Conservation (phyloP, 352 stramenopile genomes). For the Blastocystis sp. region DNA sequence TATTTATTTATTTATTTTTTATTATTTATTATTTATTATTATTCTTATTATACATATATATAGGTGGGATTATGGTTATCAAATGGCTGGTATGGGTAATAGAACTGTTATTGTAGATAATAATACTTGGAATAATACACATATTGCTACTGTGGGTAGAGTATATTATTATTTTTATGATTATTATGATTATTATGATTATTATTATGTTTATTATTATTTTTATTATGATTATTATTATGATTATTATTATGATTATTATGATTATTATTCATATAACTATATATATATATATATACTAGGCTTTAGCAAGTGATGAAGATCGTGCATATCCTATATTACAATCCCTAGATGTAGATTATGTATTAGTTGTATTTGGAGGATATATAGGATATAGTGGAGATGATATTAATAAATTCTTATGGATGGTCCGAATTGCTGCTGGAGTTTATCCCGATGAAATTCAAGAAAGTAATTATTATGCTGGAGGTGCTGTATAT, state of each 20-base stretch:
- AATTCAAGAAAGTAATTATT: conserved; percentile 66
- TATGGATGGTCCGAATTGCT: conserved; percentile 71
- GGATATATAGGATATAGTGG: conserved; percentile 60
- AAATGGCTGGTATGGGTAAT: conserved; percentile 69
- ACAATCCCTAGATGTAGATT: conserved; percentile 68
- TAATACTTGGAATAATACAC: conserved; percentile 87
- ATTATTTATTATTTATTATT: not conserved
- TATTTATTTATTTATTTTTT: not conserved
- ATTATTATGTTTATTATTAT: no score
- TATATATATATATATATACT: no score
- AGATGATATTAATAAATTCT: conserved; percentile 74
- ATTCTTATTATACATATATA: conserved; percentile 45
- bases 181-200: no score
- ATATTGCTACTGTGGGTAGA: conserved; percentile 74
- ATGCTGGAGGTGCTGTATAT: conserved; percentile 53
- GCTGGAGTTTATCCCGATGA: conserved; percentile 57
- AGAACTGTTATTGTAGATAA: conserved; percentile 66
- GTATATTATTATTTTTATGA: not conserved
- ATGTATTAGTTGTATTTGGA: conserved; percentile 69
- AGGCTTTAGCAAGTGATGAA: conserved; percentile 56
- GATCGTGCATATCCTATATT: conserved; percentile 66
- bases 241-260: no score
- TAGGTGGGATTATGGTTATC: conserved; percentile 72
- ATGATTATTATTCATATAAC: no score
- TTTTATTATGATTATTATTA: no score